Conservation (phyloP, 176 grass and related monocot species). For the Avena atlantica region DNA sequence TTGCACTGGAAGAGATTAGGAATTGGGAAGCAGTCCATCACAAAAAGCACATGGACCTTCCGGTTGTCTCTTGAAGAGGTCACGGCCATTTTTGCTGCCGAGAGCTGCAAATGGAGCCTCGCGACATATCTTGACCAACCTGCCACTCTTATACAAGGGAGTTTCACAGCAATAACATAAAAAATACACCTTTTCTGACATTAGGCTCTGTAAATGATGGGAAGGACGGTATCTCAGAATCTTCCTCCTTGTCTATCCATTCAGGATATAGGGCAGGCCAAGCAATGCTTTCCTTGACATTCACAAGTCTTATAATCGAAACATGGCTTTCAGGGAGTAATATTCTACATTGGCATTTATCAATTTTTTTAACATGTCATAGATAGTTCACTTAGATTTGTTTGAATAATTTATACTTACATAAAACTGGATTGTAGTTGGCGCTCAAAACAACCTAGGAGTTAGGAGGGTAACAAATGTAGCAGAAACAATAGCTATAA, state of each 20-base stretch:
- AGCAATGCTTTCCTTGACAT: constrained; percentile 61
- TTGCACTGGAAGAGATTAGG: constrained; percentile 91
- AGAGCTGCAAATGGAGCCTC: constrained; percentile 83
- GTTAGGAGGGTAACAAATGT: constrained; percentile 79
- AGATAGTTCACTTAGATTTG: constrained; percentile 18
- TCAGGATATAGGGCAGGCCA: constrained; percentile 84
- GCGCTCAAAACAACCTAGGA: constrained; percentile 61
- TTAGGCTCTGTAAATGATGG: constrained; percentile 66
- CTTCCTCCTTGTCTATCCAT: constrained; percentile 97
- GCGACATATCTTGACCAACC: constrained; percentile 89
- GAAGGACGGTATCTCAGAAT: constrained; percentile 52
- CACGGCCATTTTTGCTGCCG: constrained; percentile 76
- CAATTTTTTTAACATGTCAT: neutral
- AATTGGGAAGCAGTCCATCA: constrained; percentile 79
- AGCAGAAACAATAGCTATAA: constrained; percentile 63
- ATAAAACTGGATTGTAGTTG: constrained; percentile 57
- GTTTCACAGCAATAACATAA: constrained; percentile 71
- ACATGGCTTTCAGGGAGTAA: constrained; percentile 55
- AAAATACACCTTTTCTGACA: constrained; percentile 49
- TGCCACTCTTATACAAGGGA: constrained; percentile 57
- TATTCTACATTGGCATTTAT: neutral
- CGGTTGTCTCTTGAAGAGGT: constrained; percentile 46
- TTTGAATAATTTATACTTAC: constrained; percentile 45
- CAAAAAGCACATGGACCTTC: constrained; percentile 73
- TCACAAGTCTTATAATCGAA: constrained; percentile 68